phyloP scores from a whole-genome alignment of 2,329 filamentous ascomycete genomes.

The Thelonectria discophora region DNA sequence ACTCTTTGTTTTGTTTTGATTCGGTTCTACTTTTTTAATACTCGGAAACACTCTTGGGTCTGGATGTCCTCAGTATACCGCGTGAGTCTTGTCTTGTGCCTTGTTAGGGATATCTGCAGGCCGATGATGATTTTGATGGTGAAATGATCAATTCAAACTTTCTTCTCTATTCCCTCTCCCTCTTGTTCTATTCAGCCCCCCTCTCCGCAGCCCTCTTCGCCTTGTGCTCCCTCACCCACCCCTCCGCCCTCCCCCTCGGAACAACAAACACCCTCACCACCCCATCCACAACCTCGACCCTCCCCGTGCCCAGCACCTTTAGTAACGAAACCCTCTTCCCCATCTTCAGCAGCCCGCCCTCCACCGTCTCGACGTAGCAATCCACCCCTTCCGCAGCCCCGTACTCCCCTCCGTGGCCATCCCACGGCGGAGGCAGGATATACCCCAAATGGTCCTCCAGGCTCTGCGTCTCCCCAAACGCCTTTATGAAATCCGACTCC shows the following conservation, averaged over 20 bases:
- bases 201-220: slow-evolving; percentile 68
- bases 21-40: not conserved
- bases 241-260: slow-evolving; percentile 72
- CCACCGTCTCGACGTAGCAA: slow-evolving; percentile 86
- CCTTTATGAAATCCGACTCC: slow-evolving; percentile 91
- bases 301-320: slow-evolving; percentile 78
- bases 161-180: not conserved
- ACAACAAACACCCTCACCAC: slow-evolving; percentile 85
- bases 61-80: slow-evolving; percentile 9
- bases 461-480: slow-evolving; percentile 79
- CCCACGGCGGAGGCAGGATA: slow-evolving; percentile 91
- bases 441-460: slow-evolving; percentile 83
- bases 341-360: slow-evolving; percentile 85
- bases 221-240: slow-evolving; percentile 90
- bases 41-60: slow-evolving; percentile 8
- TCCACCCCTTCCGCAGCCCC: slow-evolving; percentile 69
- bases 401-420: slow-evolving; percentile 70
- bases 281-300: slow-evolving; percentile 87
- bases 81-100: not conserved
- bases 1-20: not conserved
- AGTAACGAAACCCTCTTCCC: slow-evolving; percentile 84
- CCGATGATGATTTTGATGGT: slow-evolving; percentile 21
- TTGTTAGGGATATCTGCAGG: not conserved
- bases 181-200: slow-evolving; percentile 33
- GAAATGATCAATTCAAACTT: slow-evolving; percentile 18